These are phyloP conservation scores for Nannizziopsis barbatae DNA, from an alignment of 2,329 filamentous ascomycete genomes.

Conservation along the genomic window DNA sequence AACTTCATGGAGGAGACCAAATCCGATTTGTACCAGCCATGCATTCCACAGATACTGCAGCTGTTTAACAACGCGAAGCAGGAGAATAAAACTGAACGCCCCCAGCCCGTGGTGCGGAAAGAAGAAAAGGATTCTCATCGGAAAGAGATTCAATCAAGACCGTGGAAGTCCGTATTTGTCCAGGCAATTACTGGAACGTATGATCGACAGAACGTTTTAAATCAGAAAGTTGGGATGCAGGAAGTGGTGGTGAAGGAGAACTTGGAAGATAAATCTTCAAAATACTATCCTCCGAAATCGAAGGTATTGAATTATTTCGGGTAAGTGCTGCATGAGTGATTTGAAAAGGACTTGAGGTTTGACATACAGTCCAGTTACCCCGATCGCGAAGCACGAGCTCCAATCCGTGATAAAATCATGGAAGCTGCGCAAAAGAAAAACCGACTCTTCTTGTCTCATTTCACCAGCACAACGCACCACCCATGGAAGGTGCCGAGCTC, in stretches of 20 bases:
- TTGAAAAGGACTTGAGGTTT: not conserved
- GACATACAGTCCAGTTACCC: slow-evolving; percentile 20
- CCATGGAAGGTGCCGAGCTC: slow-evolving; percentile 31
- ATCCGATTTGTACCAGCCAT: slow-evolving; percentile 25
- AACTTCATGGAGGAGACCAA: slow-evolving; percentile 25
- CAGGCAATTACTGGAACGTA: slow-evolving; percentile 25
- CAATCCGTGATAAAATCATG: slow-evolving; percentile 21
- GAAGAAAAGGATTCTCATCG: slow-evolving; percentile 2
- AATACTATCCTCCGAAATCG: slow-evolving; percentile 23
- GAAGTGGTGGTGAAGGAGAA: slow-evolving; percentile 23
- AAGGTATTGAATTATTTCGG: slow-evolving; percentile 37
- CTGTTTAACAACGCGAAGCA: slow-evolving; percentile 20
- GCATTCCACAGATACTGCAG: slow-evolving; percentile 25
- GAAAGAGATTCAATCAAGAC: slow-evolving; percentile 17
- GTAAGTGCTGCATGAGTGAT: slow-evolving; percentile 17
- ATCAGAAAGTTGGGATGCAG: slow-evolving; percentile 29
- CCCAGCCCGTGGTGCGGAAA: not conserved
- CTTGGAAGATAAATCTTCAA: slow-evolving; percentile 22
- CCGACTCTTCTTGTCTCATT: slow-evolving; percentile 25
- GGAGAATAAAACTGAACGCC: not conserved
- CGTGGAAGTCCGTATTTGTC: slow-evolving; percentile 24
- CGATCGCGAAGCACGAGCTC: slow-evolving; percentile 34
- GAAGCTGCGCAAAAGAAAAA: slow-evolving; percentile 19
- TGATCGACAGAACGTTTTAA: slow-evolving; percentile 23
- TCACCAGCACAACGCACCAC: slow-evolving; percentile 33